These are phyloP conservation scores for Diphasiastrum complanatum DNA, from an alignment of 83 land plant genomes.

Conservation along the genomic window DNA sequence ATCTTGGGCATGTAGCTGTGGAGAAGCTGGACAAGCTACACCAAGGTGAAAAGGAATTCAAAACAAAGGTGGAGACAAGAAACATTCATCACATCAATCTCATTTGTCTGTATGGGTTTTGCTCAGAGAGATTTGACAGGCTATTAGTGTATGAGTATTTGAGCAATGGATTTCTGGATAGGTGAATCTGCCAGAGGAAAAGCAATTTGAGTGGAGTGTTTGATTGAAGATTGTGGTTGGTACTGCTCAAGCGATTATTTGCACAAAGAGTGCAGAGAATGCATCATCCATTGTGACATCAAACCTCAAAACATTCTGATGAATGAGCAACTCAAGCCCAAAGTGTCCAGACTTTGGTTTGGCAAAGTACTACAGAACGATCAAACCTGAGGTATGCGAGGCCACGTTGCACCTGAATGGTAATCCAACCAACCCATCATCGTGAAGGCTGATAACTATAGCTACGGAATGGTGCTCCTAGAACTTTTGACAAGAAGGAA, in stretches of 20 bases:
- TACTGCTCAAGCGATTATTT: constrained; percentile 52
- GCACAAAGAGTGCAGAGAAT: constrained; percentile 45
- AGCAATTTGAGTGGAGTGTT: constrained; percentile 44
- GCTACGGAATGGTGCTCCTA: constrained; percentile 54
- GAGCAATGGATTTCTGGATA: constrained; percentile 51
- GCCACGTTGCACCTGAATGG: constrained; percentile 53
- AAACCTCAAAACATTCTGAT: constrained; percentile 55
- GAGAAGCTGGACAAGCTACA: constrained; percentile 47
- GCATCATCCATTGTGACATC: constrained; percentile 57
- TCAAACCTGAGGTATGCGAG: constrained; percentile 44
- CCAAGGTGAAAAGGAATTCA: constrained; percentile 49
- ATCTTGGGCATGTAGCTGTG: constrained; percentile 45
- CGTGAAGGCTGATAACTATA: constrained; percentile 47
- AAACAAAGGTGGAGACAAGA: constrained; percentile 48
- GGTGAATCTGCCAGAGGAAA: not conserved
- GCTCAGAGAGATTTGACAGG: constrained; percentile 47
- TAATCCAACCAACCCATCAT: constrained; percentile 33
- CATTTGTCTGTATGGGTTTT: constrained; percentile 47
- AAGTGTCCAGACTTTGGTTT: constrained; percentile 46
- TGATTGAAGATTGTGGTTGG: constrained; percentile 41
- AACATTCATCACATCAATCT: constrained; percentile 54
- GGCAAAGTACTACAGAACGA: constrained; percentile 44
- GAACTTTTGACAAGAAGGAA: constrained; percentile 42
- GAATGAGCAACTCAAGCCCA: constrained; percentile 41
- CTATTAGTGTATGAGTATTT: constrained; percentile 55